phyloP scores from a whole-genome alignment of 345 rosid species.

The Heritiera littoralis region DNA sequence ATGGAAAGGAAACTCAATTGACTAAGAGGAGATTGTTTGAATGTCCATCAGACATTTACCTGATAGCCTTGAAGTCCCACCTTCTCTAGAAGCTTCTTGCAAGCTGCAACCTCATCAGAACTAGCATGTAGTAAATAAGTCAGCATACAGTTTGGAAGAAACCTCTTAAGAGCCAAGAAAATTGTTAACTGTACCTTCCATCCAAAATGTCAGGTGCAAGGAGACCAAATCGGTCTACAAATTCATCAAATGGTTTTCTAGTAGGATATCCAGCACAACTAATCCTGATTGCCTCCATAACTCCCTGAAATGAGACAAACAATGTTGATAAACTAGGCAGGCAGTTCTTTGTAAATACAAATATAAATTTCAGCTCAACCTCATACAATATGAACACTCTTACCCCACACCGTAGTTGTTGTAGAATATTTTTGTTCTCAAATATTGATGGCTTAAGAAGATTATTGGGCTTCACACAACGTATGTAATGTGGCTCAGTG shows the following conservation, averaged over 20 bases:
- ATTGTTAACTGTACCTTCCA: conserved; percentile 56
- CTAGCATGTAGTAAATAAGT: conserved; percentile 41
- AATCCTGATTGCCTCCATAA: conserved; percentile 98
- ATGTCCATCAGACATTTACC: conserved; percentile 44
- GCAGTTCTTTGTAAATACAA: conserved; percentile 14
- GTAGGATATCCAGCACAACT: conserved; percentile 99
- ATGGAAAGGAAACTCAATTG: background rate
- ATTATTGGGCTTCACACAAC: conserved; percentile 98
- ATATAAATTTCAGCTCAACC: conserved; percentile 16
- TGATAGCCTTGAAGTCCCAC: conserved; percentile 87
- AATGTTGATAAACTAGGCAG: conserved; percentile 15
- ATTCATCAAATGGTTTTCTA: conserved; percentile 82
- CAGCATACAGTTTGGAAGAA: conserved; percentile 21
- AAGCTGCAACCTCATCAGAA: conserved; percentile 75
- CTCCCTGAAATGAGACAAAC: conserved; percentile 61
- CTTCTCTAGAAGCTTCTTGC: conserved; percentile 85
- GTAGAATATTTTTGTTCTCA: conserved; percentile 84
- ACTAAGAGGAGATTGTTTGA: conserved; percentile 11
- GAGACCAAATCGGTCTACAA: conserved; percentile 76
- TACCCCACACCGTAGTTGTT: conserved; percentile 98
- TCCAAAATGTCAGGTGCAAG: conserved; percentile 78
- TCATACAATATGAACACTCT: conserved; percentile 34
- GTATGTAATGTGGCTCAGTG: conserved; percentile 96
- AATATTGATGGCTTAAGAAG: conserved; percentile 94
- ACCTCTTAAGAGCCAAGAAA: conserved; percentile 16